phyloP scores from a whole-genome alignment of 768 basidiomycete species.

The Russula sp. region DNA sequence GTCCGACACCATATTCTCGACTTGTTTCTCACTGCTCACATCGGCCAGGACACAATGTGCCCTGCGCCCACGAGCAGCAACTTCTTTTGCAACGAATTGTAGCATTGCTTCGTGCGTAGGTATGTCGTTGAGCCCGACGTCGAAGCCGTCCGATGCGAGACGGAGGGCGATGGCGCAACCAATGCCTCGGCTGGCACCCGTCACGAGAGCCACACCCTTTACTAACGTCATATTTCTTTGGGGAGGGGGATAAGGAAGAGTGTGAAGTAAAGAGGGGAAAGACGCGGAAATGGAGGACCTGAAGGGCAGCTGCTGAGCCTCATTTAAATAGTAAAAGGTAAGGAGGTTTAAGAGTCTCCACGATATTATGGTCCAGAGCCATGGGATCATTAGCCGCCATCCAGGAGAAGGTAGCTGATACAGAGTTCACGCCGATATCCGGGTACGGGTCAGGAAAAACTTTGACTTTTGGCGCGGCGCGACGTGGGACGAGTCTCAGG shows the following conservation, averaged over 20 bases:
- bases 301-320: no score
- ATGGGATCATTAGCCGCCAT: no score
- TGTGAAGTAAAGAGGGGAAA: background rate
- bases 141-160: conserved; percentile 30
- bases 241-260: background rate
- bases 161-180: conserved; percentile 29
- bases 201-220: background rate
- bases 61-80: conserved; percentile 18
- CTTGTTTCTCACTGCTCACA: conserved; percentile 21
- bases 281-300: no score
- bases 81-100: conserved; percentile 21
- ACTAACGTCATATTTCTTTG: background rate
- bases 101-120: conserved; percentile 27
- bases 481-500: no score
- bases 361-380: no score
- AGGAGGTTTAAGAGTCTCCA: no score
- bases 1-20: conserved; percentile 24
- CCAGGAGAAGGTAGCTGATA: no score
- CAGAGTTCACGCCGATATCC: no score
- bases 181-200: conserved; percentile 23
- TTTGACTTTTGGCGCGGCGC: no score
- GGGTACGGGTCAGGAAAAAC: no score
- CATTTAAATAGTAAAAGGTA: no score
- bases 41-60: conserved; percentile 21
- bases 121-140: conserved; percentile 29